phyloP scores from a whole-genome alignment of 2,329 filamentous ascomycete species.

The Stachybotrys chlorohalonatus region DNA sequence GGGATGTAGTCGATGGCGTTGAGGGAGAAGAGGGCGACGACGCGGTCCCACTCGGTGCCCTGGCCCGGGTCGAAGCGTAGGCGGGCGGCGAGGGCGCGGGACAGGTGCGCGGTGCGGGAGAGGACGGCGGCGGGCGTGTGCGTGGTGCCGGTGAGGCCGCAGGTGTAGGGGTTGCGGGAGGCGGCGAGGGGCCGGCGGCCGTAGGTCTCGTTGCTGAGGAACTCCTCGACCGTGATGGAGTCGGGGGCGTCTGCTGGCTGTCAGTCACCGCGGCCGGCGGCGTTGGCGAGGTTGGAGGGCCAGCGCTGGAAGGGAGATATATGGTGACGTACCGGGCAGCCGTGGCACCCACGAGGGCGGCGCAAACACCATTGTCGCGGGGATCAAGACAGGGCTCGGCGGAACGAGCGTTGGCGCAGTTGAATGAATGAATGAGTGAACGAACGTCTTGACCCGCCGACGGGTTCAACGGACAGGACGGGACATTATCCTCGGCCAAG shows the following conservation, averaged over 20 bases:
- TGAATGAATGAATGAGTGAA: too few relatives aligned
- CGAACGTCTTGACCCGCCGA: too few relatives aligned
- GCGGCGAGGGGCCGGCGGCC: constrained; percentile 55
- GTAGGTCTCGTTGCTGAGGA: constrained; percentile 65
- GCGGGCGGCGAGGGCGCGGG: constrained; percentile 60
- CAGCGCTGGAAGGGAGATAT: constrained; percentile 2
- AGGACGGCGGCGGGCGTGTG: constrained; percentile 56
- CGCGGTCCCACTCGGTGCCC: constrained; percentile 74
- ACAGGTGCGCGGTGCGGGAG: constrained; percentile 56
- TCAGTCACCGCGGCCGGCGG: background rate
- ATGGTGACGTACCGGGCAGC: constrained; percentile 39
- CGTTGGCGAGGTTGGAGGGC: too few relatives aligned
- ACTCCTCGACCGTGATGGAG: constrained; percentile 64
- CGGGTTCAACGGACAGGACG: too few relatives aligned
- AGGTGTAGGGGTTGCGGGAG: constrained; percentile 65
- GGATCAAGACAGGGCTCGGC: background rate
- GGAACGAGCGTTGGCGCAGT: too few relatives aligned
- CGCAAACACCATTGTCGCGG: constrained; percentile 41
- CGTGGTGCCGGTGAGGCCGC: constrained; percentile 61
- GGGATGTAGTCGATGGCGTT: constrained; percentile 76
- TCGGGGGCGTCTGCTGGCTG: constrained; percentile 51
- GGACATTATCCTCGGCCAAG: too few relatives aligned
- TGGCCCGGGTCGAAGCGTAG: constrained; percentile 62
- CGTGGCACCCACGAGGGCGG: constrained; percentile 53
- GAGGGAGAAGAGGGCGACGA: constrained; percentile 66